phyloP scores from a whole-genome alignment of 495 filamentous ascomycete genomes.

The Penicillium macrosclerotiorum region DNA sequence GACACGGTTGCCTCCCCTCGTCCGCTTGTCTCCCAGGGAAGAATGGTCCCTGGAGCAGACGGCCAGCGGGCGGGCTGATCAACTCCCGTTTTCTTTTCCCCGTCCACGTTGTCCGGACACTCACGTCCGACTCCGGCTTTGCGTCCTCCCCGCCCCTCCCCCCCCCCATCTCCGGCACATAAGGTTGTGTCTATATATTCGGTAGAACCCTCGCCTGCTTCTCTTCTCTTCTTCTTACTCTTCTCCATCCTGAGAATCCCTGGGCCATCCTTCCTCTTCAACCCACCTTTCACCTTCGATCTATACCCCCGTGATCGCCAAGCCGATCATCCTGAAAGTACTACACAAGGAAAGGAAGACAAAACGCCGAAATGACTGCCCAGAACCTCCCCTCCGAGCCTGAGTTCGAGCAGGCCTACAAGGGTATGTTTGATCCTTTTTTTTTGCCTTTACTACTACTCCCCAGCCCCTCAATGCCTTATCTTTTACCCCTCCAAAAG shows the following conservation, averaged over 20 bases:
- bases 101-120: constrained; percentile 12
- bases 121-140: constrained; percentile 39
- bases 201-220: constrained; percentile 3
- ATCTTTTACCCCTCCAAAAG: constrained; percentile 1
- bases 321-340: constrained; percentile 6
- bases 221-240: constrained; percentile 13
- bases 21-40: constrained; percentile 3
- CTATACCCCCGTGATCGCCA: constrained; percentile 2
- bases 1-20: neutral
- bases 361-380: constrained; percentile 57
- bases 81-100: constrained; percentile 12
- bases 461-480: constrained; percentile 1
- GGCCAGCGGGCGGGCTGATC: neutral
- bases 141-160: constrained; percentile 12
- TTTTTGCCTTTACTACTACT: neutral
- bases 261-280: neutral
- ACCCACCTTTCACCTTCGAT: constrained; percentile 3
- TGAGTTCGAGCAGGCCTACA: constrained; percentile 99
- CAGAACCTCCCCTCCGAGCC: constrained; percentile 78
- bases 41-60: constrained; percentile 1
- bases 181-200: constrained; percentile 25
- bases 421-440: constrained; percentile 57
- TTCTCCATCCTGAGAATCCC: constrained; percentile 14
- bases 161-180: constrained; percentile 1
- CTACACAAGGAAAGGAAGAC: constrained; percentile 6